Evolutionary conservation across 2,329 filamentous ascomycete genomes (phyloP), one percentile per base, ranked within the genome.

Genomic region (Sclerotinia glacialis): DNA sequence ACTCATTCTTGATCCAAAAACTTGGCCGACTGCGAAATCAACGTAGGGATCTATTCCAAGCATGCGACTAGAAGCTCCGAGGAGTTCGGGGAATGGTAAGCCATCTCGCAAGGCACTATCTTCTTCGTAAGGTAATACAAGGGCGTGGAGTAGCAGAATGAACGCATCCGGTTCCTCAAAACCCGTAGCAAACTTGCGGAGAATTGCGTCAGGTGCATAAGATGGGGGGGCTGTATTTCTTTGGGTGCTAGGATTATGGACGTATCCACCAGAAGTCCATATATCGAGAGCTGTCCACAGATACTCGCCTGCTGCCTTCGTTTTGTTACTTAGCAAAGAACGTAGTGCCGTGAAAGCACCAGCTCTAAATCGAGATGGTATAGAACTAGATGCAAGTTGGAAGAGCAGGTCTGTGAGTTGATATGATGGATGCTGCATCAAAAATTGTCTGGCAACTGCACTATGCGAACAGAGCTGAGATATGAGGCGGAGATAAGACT

Each of bases 41-140:
- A 98, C 83, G 73, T 97, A 99, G 1, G 91, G 87, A 68, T 97
- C 93, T 68, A 99, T 92, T 2, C 96, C 95, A 18, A 93, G 87
- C 79, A 88, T 88, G 64, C 95, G 88, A 72, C 89, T 90, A 14
- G 87, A 84, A 21, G 88, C 86, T 5, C 94, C 93, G 11, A 99
- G 82, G 50, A 85, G 88, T 77, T 97, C 93, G 0, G 94, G 92
- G 74, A 97, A 99, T 0, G 94, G 89, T 4, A 99, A 80, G 1
- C 82, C 83, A 75, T 98, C 90, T 70, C 89, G 89, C 11, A 93
- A 80, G 0, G 84, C 83, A 49, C 81, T 82, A 58, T 86, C 83
- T 52, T 85, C 85, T 0, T 81, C 78, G 16, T 87, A 83, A 0
- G 93, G 92, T 7, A 84, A 81, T 28, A 94, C 81, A 21, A 99